Percentiles rank a stretch among this genome's conserved stretches.
Conservation (phyloP, 371 early-diverging fungal species). For the Mortierella sp. region DNA sequence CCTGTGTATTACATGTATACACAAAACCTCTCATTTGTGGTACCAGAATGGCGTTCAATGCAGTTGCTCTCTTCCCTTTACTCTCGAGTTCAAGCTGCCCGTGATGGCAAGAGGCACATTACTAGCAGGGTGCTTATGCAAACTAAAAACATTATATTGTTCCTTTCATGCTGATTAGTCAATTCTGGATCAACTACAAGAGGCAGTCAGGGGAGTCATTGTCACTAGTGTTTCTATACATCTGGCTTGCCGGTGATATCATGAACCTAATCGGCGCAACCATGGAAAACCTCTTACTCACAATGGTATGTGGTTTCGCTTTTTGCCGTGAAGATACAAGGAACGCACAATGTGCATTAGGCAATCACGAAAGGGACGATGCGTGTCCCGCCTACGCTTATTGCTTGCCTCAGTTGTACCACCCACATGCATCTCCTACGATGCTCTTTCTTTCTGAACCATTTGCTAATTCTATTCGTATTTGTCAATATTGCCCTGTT, state of each 20-base stretch:
- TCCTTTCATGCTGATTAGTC: constrained; percentile 53
- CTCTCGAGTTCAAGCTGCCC: background rate
- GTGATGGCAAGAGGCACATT: too few relatives aligned
- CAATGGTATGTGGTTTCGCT: constrained; percentile 72
- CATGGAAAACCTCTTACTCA: constrained; percentile 76
- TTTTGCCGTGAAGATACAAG: too few relatives aligned
- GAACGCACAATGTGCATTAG: too few relatives aligned
- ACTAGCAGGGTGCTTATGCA: background rate
- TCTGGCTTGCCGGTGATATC: constrained; percentile 90
- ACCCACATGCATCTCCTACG: background rate
- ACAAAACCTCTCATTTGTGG: too few relatives aligned
- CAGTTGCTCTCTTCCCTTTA: background rate
- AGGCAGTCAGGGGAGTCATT: constrained; percentile 72
- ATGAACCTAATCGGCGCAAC: constrained; percentile 82
- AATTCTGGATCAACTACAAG: constrained; percentile 72
- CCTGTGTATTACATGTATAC: too few relatives aligned
- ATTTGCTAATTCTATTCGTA: constrained; percentile 15
- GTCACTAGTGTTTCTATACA: constrained; percentile 74
- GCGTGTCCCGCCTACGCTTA: too few relatives aligned
- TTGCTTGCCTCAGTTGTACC: too few relatives aligned
- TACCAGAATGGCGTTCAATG: background rate
- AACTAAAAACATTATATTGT: background rate
- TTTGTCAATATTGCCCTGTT: background rate
- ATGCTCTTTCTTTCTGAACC: background rate
- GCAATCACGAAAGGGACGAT: too few relatives aligned